phyloP scores from a whole-genome alignment of 2,329 filamentous ascomycete species.

The Phyllosticta citriasiana region DNA sequence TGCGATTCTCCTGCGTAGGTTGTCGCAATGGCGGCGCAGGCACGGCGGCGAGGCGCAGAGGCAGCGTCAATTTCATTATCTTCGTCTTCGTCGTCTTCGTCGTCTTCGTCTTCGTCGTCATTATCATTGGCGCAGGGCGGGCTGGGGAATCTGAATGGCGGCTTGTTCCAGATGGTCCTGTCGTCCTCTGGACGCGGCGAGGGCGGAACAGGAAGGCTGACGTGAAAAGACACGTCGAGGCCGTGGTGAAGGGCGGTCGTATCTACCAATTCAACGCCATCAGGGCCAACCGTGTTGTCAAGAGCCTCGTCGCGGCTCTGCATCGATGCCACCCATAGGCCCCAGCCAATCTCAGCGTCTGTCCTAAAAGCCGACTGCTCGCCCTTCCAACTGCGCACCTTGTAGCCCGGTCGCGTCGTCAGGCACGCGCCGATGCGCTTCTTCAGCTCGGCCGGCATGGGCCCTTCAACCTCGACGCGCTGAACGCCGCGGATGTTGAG shows the following conservation, averaged over 20 bases:
- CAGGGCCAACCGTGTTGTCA: background rate
- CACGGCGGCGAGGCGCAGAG: background rate
- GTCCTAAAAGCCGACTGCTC: background rate
- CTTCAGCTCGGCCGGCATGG: background rate
- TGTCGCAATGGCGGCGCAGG: background rate
- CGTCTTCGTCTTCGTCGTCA: background rate
- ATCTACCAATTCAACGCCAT: background rate
- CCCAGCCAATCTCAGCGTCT: background rate
- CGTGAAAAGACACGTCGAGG: background rate
- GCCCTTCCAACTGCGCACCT: background rate
- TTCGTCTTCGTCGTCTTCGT: background rate
- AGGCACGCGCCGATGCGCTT: conserved; percentile 1
- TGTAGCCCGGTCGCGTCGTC: background rate
- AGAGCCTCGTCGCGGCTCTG: background rate
- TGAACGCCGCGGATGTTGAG: conserved; percentile 14
- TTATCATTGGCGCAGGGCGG: background rate
- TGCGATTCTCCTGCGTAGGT: background rate
- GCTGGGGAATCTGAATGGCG: background rate
- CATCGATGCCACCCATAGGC: background rate
- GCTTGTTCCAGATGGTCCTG: background rate
- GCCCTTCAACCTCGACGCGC: conserved; percentile 10
- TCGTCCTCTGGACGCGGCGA: background rate
- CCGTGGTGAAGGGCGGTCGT: background rate
- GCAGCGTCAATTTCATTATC: no score
- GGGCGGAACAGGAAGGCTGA: background rate